These are phyloP conservation scores for Trametes maxima DNA, from an alignment of 768 basidiomycete genomes.

Conservation along the genomic window DNA sequence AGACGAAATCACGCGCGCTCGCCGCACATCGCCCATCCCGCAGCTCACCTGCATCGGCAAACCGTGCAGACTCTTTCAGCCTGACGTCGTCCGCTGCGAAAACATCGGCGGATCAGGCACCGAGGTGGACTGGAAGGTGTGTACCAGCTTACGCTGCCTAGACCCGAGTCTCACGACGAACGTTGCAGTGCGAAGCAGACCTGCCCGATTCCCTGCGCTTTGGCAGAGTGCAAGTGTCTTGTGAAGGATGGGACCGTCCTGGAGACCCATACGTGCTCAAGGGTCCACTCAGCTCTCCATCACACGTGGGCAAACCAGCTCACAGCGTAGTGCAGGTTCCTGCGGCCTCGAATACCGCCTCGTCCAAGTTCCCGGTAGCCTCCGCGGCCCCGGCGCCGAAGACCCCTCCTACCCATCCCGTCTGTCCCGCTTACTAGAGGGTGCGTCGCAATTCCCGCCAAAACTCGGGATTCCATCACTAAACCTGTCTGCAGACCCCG, in stretches of 20 bases:
- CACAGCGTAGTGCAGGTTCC: conserved; percentile 55
- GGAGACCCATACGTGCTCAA: conserved; percentile 86
- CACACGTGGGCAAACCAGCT: too few species aligned
- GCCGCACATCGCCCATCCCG: conserved; percentile 67
- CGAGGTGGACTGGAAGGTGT: conserved; percentile 90
- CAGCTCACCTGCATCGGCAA: conserved; percentile 84
- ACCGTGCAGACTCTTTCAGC: conserved; percentile 74
- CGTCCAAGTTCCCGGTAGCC: conserved; percentile 58
- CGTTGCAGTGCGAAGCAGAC: conserved; percentile 82
- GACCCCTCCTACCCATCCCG: conserved; percentile 20
- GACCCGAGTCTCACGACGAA: neutral
- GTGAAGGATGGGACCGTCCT: conserved; percentile 86
- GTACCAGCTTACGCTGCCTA: conserved; percentile 19
- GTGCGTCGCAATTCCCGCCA: conserved; percentile 6
- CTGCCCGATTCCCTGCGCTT: conserved; percentile 81
- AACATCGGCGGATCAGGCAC: conserved; percentile 77
- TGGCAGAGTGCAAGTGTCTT: conserved; percentile 83
- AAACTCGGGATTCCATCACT: neutral
- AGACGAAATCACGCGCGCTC: conserved; percentile 60
- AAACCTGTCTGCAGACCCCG: conserved; percentile 34
- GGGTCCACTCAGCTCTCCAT: conserved; percentile 46
- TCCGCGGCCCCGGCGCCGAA: conserved; percentile 24
- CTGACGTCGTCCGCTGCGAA: conserved; percentile 83
- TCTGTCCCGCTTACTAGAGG: conserved; percentile 20
- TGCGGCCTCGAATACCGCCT: conserved; percentile 87